phyloP scores from a whole-genome alignment of 768 basidiomycete species.

The Hygrophorus russula region DNA sequence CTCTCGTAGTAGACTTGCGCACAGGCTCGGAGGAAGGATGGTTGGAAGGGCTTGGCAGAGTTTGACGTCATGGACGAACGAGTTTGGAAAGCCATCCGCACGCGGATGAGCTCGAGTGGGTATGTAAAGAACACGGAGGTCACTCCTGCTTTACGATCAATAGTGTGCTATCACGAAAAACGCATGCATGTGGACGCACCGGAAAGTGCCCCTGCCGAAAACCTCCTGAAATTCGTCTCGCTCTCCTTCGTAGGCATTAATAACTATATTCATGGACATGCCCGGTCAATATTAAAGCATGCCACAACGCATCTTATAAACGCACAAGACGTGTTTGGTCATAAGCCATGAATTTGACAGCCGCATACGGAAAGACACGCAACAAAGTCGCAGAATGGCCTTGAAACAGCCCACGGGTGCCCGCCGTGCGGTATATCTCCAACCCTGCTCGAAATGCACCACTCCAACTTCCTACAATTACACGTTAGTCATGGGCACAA shows the following conservation, averaged over 20 bases:
- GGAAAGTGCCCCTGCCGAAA: too few relatives aligned
- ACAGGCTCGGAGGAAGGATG: conserved; percentile 44
- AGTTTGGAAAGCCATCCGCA: conserved; percentile 88
- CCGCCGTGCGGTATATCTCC: conserved; percentile 57
- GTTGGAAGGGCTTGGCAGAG: conserved; percentile 19
- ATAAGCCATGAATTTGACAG: conserved; percentile 95
- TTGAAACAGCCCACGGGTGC: conserved; percentile 78
- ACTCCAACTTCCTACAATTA: conserved; percentile 65
- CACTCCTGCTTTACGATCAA: conserved; percentile 37
- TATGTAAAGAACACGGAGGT: conserved; percentile 88
- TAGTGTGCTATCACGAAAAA: too few relatives aligned
- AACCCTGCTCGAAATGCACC: conserved; percentile 72
- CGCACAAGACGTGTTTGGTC: conserved; percentile 41
- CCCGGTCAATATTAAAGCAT: too few relatives aligned
- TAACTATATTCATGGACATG: conserved; percentile 9
- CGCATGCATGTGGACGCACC: too few relatives aligned
- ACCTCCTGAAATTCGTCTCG: too few relatives aligned
- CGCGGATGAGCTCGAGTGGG: conserved; percentile 89
- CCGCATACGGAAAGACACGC: conserved; percentile 94
- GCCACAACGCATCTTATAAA: too few relatives aligned
- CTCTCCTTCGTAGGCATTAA: conserved; percentile 2
- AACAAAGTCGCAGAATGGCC: conserved; percentile 93
- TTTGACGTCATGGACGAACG: conserved; percentile 13
- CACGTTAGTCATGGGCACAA: conserved; percentile 12
- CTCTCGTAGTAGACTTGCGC: conserved; percentile 61